Conservation (phyloP, 2,329 filamentous ascomycete genomes). For the Scedosporium dehoogii region DNA sequence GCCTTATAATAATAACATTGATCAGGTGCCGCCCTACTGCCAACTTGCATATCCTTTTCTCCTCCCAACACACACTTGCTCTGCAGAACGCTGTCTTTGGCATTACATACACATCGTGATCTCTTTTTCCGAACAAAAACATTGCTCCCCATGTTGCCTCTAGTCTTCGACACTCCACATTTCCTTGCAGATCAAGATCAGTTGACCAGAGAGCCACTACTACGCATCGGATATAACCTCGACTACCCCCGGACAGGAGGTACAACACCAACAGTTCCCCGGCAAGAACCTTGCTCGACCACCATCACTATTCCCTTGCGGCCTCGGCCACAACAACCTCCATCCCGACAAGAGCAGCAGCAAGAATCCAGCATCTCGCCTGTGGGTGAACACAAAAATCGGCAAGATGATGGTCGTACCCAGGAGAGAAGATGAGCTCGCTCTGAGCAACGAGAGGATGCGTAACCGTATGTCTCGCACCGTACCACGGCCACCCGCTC, state of each 20-base stretch:
- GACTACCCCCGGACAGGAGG: background rate
- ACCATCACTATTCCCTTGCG: background rate
- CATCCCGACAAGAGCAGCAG: background rate
- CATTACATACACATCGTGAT: background rate
- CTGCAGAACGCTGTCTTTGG: background rate
- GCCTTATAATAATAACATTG: background rate
- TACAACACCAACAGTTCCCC: background rate
- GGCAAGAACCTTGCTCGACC: background rate
- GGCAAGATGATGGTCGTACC: background rate
- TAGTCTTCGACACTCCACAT: background rate
- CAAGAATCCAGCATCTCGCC: background rate
- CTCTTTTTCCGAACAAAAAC: background rate
- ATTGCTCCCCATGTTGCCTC: background rate
- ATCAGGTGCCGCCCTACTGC: background rate
- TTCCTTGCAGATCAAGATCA: background rate
- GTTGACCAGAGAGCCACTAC: background rate
- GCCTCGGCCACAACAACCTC: background rate
- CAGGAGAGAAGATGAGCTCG: background rate
- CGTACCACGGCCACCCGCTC: background rate
- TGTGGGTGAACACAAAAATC: background rate
- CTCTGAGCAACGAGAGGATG: slow-evolving; percentile 1
- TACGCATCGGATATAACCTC: background rate
- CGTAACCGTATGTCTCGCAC: background rate
- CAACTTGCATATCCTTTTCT: background rate
- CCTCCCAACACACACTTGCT: background rate